phyloP scores from a whole-genome alignment of 441 rosid species.

The Eutrema salsugineum region DNA sequence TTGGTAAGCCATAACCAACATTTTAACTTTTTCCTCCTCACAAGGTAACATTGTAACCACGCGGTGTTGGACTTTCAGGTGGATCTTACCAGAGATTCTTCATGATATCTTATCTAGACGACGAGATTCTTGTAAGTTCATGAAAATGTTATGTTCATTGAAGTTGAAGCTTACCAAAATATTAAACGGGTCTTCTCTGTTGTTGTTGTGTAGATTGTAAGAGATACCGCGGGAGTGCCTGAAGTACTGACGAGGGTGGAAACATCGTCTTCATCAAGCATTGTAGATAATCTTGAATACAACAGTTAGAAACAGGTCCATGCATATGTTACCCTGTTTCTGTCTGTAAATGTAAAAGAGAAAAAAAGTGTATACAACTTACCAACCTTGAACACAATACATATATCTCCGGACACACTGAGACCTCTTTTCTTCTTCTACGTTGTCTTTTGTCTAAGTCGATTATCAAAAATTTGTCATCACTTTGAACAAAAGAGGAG shows the following conservation, averaged over 20 bases:
- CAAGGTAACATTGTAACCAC: background rate
- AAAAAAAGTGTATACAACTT: constrained; percentile 1
- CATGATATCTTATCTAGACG: constrained; percentile 91
- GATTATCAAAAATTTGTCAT: background rate
- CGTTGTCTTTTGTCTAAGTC: background rate
- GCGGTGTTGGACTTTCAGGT: constrained; percentile 44
- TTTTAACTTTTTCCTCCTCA: background rate
- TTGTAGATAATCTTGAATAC: constrained; percentile 51
- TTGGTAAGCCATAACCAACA: constrained; percentile 45
- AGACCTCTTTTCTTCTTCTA: background rate
- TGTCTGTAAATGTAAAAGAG: constrained; percentile 1
- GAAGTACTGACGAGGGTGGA: constrained; percentile 87
- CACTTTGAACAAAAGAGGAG: background rate
- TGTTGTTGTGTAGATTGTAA: constrained; percentile 55
- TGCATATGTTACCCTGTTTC: constrained; percentile 1
- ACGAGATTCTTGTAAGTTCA: constrained; percentile 48
- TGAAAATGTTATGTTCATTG: background rate
- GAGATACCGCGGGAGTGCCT: constrained; percentile 69
- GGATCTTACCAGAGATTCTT: constrained; percentile 81
- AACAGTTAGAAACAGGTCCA: constrained; percentile 45
- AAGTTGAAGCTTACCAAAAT: background rate
- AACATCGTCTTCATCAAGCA: constrained; percentile 38
- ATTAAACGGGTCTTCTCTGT: background rate
- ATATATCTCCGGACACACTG: background rate
- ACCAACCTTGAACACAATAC: background rate